Conservation (phyloP, 2,329 filamentous ascomycete species). For the Ascosphaera apis region DNA sequence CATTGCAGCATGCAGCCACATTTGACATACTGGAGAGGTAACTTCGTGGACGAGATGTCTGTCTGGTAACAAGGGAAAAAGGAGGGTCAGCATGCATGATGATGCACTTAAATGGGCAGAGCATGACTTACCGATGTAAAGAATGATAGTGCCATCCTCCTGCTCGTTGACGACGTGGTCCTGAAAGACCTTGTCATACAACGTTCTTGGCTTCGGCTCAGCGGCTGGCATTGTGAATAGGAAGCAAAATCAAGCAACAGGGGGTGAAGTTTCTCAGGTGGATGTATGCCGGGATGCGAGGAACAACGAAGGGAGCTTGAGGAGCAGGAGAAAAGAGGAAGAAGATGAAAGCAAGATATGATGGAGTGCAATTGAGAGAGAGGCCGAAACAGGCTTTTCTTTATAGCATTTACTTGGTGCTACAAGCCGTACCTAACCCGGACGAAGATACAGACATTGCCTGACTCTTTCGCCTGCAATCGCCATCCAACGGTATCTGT, state of each 20-base stretch:
- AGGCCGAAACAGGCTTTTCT: background rate
- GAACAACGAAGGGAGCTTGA: background rate
- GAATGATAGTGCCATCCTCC: conserved; percentile 71
- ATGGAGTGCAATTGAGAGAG: background rate
- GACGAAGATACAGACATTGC: too few species aligned
- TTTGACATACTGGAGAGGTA: conserved; percentile 58
- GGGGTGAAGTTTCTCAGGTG: background rate
- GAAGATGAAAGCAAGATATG: background rate
- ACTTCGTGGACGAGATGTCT: conserved; percentile 96
- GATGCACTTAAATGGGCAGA: background rate
- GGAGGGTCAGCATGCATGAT: too few species aligned
- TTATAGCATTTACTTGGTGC: conserved; percentile 1
- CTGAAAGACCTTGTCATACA: conserved; percentile 95
- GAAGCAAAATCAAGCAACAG: background rate
- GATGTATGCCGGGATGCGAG: background rate
- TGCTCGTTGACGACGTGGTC: conserved; percentile 90
- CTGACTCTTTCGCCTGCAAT: too few species aligned
- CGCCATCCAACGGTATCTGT: too few species aligned
- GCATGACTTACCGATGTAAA: conserved; percentile 60
- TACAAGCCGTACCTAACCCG: too few species aligned
- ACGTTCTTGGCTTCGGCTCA: conserved; percentile 50
- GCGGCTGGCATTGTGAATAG: conserved; percentile 47
- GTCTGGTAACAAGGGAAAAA: conserved; percentile 28
- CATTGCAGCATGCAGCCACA: conserved; percentile 4
- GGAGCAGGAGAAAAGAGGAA: background rate